A percentile compares a stretch with the other conserved stretches of the same genome.
phyloP scores from a whole-genome alignment of 169 alveolate species.

The Plasmodium gaboni region DNA sequence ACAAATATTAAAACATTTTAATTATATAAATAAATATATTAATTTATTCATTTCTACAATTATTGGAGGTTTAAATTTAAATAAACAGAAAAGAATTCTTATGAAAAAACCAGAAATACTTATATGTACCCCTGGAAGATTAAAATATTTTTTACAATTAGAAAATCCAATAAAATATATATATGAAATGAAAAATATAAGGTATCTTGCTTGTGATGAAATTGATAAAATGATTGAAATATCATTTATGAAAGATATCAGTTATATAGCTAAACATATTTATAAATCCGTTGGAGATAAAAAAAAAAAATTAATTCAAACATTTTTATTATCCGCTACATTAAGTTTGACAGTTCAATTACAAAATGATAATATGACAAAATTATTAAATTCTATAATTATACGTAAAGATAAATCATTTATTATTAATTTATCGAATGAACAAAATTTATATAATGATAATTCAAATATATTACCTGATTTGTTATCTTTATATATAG shows the following conservation, averaged over 20 bases:
- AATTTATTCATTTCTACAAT: conserved; percentile 59
- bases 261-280: conserved; percentile 55
- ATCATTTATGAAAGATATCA: conserved; percentile 58
- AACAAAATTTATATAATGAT: neutral
- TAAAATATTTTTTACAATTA: conserved; percentile 74
- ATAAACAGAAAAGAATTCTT: conserved; percentile 44
- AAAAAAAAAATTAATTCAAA: conserved; percentile 49
- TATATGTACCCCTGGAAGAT: conserved; percentile 86
- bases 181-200: conserved; percentile 48
- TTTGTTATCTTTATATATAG: conserved; percentile 13
- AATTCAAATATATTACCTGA: conserved; percentile 46
- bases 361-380: conserved; percentile 56
- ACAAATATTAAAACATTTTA: conserved; percentile 78
- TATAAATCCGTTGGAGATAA: conserved; percentile 47
- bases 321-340: conserved; percentile 72
- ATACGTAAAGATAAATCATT: conserved; percentile 60
- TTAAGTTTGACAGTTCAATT: conserved; percentile 45
- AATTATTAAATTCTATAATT: conserved; percentile 33
- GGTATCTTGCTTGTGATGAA: conserved; percentile 77
- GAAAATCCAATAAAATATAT: conserved; percentile 33
- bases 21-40: conserved; percentile 47
- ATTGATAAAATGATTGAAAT: conserved; percentile 74
- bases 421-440: conserved; percentile 25
- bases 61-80: conserved; percentile 69
- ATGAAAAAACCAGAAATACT: conserved; percentile 79